phyloP scores from a whole-genome alignment of 2,329 filamentous ascomycete species.

The Sarocladium brachiariae region DNA sequence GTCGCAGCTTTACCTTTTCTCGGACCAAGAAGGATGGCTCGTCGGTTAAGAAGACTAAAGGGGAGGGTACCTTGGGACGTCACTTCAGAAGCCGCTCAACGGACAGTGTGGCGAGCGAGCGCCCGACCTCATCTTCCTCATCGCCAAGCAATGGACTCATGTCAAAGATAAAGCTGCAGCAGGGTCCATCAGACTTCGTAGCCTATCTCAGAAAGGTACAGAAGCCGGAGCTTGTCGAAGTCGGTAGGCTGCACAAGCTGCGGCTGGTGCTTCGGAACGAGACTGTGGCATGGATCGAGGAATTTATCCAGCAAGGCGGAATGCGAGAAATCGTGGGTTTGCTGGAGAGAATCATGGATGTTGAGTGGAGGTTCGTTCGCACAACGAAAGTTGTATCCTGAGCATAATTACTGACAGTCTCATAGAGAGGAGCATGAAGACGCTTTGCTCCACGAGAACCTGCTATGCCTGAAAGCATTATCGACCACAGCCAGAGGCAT shows the following conservation, averaged over 20 bases:
- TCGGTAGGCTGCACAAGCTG: constrained; percentile 93
- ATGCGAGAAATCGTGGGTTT: constrained; percentile 87
- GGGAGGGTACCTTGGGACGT: constrained; percentile 54
- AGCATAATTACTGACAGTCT: constrained; percentile 13
- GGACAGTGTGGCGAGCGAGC: constrained; percentile 59
- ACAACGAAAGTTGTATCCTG: background rate
- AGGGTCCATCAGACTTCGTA: constrained; percentile 78
- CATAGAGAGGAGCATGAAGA: constrained; percentile 90
- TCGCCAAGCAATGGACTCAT: constrained; percentile 46
- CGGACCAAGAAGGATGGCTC: constrained; percentile 47
- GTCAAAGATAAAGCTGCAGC: constrained; percentile 65
- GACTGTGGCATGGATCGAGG: constrained; percentile 90
- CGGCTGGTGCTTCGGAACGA: constrained; percentile 86
- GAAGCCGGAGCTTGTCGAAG: constrained; percentile 77
- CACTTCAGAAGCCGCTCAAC: constrained; percentile 67
- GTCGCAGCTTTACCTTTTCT: constrained; percentile 66
- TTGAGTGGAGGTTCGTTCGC: constrained; percentile 78
- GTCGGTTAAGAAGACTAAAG: constrained; percentile 63
- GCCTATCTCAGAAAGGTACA: constrained; percentile 74
- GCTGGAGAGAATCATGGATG: constrained; percentile 83
- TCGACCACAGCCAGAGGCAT: constrained; percentile 86
- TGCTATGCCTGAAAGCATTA: constrained; percentile 88
- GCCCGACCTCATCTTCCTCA: constrained; percentile 44
- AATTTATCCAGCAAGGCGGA: constrained; percentile 81
- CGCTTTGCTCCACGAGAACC: constrained; percentile 79